Evolutionary conservation across 305 asterid genomes (phyloP).

Genomic region (Fraxinus sp.): DNA sequence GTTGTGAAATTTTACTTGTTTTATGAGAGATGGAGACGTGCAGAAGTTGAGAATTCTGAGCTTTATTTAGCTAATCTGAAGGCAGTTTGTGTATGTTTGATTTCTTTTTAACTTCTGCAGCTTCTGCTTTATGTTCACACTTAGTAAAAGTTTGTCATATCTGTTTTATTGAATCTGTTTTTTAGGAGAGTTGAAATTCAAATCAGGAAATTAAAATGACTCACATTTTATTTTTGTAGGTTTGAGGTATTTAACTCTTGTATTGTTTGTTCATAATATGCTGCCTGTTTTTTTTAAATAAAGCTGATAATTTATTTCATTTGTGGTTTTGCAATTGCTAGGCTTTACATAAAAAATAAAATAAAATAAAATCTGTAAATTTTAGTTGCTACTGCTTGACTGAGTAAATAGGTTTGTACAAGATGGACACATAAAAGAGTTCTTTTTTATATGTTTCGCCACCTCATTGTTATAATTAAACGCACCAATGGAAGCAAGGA

Average conservation of each 20-base stretch:
- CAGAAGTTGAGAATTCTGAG: constrained; percentile 74
- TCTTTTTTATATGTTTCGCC: background rate
- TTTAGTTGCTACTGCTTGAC: background rate
- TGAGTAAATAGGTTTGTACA: background rate
- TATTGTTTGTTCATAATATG: background rate
- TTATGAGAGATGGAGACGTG: constrained; percentile 88
- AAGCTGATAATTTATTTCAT: background rate
- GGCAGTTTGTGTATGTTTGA: constrained; percentile 67
- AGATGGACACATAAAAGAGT: background rate
- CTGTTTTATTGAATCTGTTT: background rate
- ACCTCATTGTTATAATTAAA: background rate
- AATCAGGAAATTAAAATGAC: background rate
- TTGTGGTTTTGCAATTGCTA: background rate
- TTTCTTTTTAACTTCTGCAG: background rate
- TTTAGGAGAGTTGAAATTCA: background rate
- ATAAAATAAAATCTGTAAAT: no score
- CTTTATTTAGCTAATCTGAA: constrained; percentile 54
- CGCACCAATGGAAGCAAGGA: background rate
- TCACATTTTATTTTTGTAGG: background rate
- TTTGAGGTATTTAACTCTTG: background rate
- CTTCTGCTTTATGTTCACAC: background rate
- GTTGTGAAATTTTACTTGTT: constrained; percentile 76
- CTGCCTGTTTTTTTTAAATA: background rate
- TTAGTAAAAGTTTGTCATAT: background rate
- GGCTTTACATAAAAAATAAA: background rate